Conservation (phyloP, 148 eudicot genomes). For the Rhododendron vialii region DNA sequence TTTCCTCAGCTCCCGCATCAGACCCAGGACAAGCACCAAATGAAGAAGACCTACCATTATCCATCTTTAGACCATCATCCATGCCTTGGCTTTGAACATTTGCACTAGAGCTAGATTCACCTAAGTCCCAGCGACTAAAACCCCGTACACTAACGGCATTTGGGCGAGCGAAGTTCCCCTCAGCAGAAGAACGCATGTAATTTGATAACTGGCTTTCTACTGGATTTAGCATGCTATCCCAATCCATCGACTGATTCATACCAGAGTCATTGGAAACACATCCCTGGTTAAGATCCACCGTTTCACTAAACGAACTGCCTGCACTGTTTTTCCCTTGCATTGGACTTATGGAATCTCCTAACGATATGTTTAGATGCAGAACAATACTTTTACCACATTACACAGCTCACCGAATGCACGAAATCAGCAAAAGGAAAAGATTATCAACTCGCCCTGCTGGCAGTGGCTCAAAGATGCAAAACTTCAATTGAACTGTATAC, state of each 20-base stretch:
- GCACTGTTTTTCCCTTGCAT: slow-evolving; percentile 38
- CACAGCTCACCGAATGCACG: not conserved
- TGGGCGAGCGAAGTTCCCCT: slow-evolving; percentile 9
- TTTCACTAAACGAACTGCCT: slow-evolving; percentile 28
- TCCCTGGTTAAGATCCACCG: slow-evolving; percentile 43
- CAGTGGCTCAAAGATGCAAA: not conserved
- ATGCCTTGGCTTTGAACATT: slow-evolving; percentile 15
- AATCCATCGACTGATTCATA: slow-evolving; percentile 24
- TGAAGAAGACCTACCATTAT: slow-evolving; percentile 17
- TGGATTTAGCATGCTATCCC: slow-evolving; percentile 27
- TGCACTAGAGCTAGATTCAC: slow-evolving; percentile 47
- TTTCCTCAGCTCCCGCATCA: slow-evolving; percentile 20
- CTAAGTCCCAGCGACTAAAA: slow-evolving; percentile 32
- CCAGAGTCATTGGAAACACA: slow-evolving; percentile 26
- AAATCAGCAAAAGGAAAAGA: not conserved
- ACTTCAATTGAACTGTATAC: not conserved
- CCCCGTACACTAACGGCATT: slow-evolving; percentile 15
- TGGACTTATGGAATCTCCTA: slow-evolving; percentile 3
- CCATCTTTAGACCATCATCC: slow-evolving; percentile 16
- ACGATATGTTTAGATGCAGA: slow-evolving; percentile 1
- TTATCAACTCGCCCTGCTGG: not conserved
- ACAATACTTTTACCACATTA: slow-evolving; percentile 1
- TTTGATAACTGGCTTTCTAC: slow-evolving; percentile 24
- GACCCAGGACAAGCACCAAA: slow-evolving; percentile 5
- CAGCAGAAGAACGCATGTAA: slow-evolving; percentile 20